Conservation (phyloP, 139 green algal genomes). For the Asterochloris erici region DNA sequence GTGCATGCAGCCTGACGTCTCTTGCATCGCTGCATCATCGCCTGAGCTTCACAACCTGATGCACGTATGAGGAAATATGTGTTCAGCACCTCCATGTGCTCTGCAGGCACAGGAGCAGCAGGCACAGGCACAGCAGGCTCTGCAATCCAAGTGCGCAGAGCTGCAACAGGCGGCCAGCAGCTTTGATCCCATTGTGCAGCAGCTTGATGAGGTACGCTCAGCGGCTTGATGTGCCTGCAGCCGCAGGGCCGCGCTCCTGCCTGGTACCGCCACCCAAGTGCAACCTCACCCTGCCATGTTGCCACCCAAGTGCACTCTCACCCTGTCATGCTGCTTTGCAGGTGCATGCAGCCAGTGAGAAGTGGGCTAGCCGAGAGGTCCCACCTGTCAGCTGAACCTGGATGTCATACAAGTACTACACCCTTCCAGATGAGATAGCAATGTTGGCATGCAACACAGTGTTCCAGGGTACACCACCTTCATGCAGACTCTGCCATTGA, state of each 20-base stretch:
- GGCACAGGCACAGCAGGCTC: neutral
- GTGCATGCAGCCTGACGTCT: no score
- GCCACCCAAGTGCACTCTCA: no score
- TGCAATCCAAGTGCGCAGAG: constrained; percentile 1
- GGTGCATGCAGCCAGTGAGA: constrained; percentile 7
- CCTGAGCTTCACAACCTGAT: neutral
- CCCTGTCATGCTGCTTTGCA: neutral
- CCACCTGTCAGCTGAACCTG: neutral
- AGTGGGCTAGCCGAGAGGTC: neutral
- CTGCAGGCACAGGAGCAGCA: constrained; percentile 15
- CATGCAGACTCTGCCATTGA: constrained; percentile 49
- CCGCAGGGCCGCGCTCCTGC: neutral
- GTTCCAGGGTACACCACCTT: constrained; percentile 48
- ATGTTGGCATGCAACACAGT: neutral
- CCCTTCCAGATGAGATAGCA: neutral
- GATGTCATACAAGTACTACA: neutral
- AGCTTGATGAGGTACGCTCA: constrained; percentile 1
- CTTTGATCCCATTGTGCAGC: neutral
- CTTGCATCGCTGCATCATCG: no score
- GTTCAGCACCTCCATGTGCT: neutral
- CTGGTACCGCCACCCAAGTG: neutral
- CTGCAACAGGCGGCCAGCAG: neutral
- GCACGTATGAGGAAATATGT: neutral
- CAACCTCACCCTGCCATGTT: no score
- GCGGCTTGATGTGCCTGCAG: neutral